Conservation (phyloP, 371 early-diverging fungal species). For the Mucor mucedo region DNA sequence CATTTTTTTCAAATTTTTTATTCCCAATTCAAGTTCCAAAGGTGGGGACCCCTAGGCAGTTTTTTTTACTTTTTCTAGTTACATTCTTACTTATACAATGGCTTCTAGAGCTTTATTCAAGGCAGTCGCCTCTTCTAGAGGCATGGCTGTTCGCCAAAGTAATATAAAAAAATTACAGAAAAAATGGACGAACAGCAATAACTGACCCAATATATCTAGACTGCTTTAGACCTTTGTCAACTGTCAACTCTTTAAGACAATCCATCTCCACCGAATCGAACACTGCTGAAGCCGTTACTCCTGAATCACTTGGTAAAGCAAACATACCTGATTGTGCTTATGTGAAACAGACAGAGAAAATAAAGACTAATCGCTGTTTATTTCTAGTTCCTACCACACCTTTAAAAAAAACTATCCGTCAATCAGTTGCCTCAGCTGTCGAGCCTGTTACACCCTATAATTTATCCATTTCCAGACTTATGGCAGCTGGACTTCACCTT, state of each 20-base stretch:
- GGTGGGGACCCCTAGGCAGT: constrained; percentile 24
- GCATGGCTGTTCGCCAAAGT: constrained; percentile 21
- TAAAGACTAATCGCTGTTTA: not conserved
- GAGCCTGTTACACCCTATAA: constrained; percentile 50
- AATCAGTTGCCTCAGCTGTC: constrained; percentile 32
- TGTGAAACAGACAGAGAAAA: too few species aligned
- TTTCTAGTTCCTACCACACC: constrained; percentile 14
- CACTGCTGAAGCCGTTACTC: constrained; percentile 12
- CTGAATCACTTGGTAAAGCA: constrained; percentile 28
- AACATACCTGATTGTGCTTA: not conserved
- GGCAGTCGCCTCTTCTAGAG: constrained; percentile 9
- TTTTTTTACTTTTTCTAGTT: constrained; percentile 4
- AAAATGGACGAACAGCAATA: not conserved
- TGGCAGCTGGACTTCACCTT: constrained; percentile 91
- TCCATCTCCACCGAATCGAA: constrained; percentile 6
- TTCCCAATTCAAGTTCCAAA: not conserved
- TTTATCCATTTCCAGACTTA: constrained; percentile 71
- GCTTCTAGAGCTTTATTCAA: constrained; percentile 27
- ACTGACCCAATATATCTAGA: not conserved
- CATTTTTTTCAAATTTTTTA: not conserved
- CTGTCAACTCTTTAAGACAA: constrained; percentile 21
- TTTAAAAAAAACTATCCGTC: constrained; percentile 45
- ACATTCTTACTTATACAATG: constrained; percentile 8
- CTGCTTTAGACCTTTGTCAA: constrained; percentile 23
- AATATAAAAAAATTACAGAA: constrained; percentile 7